phyloP scores from a whole-genome alignment of 2,329 filamentous ascomycete genomes.

The Phyllosticta citriasiana region DNA sequence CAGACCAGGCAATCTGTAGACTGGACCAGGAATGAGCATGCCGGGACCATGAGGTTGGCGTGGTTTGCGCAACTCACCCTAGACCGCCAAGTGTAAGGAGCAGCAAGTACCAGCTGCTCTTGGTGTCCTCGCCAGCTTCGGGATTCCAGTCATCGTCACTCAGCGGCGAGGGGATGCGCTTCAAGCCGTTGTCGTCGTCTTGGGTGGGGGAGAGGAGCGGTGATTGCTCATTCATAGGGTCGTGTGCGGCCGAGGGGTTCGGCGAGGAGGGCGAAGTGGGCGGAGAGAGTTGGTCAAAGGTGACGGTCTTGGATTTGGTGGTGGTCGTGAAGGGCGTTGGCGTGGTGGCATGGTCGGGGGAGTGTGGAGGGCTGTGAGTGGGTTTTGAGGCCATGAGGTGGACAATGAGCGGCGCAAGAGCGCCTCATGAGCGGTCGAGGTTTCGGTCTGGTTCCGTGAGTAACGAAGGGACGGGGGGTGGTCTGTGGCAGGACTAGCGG shows the following conservation, averaged over 20 bases:
- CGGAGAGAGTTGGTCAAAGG: conserved; percentile 20
- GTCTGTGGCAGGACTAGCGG: background rate
- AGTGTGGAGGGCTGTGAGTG: background rate
- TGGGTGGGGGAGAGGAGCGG: conserved; percentile 24
- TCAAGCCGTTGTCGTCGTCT: conserved; percentile 23
- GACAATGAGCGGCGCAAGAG: background rate
- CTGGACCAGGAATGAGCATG: conserved; percentile 28
- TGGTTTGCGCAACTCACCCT: conserved; percentile 38
- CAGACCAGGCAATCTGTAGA: conserved; percentile 90
- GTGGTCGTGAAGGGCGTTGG: conserved; percentile 12
- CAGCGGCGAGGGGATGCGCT: conserved; percentile 22
- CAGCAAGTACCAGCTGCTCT: conserved; percentile 77
- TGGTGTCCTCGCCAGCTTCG: conserved; percentile 51
- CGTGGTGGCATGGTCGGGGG: conserved; percentile 5
- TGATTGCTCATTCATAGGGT: conserved; percentile 25
- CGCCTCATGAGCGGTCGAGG: background rate
- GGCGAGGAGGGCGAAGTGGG: background rate
- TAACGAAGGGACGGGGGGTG: background rate
- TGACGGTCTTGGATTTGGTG: conserved; percentile 25
- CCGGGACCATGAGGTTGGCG: background rate
- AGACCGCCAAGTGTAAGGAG: conserved; percentile 79
- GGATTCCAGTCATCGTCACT: conserved; percentile 33
- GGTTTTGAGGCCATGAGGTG: conserved; percentile 2
- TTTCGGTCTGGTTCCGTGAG: background rate
- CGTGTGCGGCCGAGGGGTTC: conserved; percentile 8